Percentiles rank a stretch among this genome's conserved stretches.
phyloP scores from a whole-genome alignment of 176 grass and related monocot genomes.

The Zea mays region DNA sequence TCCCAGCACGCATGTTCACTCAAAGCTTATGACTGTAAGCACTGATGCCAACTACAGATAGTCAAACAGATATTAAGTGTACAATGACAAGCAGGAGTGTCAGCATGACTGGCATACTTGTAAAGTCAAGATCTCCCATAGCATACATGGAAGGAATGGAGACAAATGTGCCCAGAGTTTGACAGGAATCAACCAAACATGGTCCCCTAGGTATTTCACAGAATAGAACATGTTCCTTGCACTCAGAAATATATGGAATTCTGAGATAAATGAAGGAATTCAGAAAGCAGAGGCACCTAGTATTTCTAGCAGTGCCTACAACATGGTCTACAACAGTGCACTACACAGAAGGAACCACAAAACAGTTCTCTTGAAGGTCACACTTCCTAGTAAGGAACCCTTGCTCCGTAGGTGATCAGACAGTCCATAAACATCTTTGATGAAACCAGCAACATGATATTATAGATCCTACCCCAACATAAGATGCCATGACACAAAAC shows the following conservation, averaged over 20 bases:
- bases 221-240: not conserved
- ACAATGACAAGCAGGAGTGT: too few relatives aligned
- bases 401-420: not conserved
- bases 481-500: not conserved
- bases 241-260: not conserved
- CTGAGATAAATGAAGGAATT: conserved; percentile 3
- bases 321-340: conserved; percentile 14
- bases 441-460: not conserved
- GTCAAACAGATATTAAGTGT: too few relatives aligned
- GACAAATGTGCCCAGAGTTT: too few relatives aligned
- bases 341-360: conserved; percentile 33
- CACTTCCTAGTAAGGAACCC: conserved; percentile 27
- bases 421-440: not conserved
- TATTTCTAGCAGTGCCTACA: not conserved
- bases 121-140: too few relatives aligned
- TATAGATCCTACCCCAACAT: conserved; percentile 1
- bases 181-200: too few relatives aligned
- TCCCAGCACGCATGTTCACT: too few relatives aligned
- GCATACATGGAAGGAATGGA: too few relatives aligned
- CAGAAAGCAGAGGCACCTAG: not conserved
- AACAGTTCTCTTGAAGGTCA: conserved; percentile 5
- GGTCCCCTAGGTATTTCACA: too few relatives aligned
- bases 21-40: too few relatives aligned
- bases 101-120: too few relatives aligned
- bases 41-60: too few relatives aligned